phyloP scores from a whole-genome alignment of 352 stramenopile genomes.

The Pythium dissimile region DNA sequence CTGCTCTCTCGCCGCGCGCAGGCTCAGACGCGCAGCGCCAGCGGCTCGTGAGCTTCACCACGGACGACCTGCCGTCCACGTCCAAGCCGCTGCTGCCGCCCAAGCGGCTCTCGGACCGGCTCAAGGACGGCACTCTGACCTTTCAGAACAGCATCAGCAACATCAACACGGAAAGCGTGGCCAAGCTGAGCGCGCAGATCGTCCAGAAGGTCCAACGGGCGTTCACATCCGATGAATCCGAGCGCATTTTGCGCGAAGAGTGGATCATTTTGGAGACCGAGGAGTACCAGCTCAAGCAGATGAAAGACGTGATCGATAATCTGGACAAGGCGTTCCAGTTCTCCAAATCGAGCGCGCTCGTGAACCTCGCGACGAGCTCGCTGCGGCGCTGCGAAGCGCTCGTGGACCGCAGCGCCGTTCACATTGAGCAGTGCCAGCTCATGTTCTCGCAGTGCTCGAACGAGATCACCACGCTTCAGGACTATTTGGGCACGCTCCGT shows the following conservation, averaged over 20 bases:
- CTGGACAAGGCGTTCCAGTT: constrained; percentile 84
- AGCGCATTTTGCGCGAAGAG: constrained; percentile 60
- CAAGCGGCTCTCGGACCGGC: constrained; percentile 20
- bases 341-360: constrained; percentile 63
- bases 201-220: constrained; percentile 65
- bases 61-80: constrained; percentile 58
- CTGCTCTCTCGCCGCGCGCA: constrained; percentile 39
- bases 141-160: constrained; percentile 59
- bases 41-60: constrained; percentile 68
- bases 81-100: constrained; percentile 46
- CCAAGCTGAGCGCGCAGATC: constrained; percentile 37
- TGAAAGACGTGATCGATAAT: constrained; percentile 58
- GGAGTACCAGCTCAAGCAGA: constrained; percentile 56
- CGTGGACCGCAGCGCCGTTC: constrained; percentile 60
- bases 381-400: constrained; percentile 65
- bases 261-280: constrained; percentile 83
- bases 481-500: constrained; percentile 78
- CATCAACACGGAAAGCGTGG: constrained; percentile 52
- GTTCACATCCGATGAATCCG: constrained; percentile 69
- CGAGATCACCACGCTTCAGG: constrained; percentile 66
- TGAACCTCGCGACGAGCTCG: constrained; percentile 67
- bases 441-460: constrained; percentile 81
- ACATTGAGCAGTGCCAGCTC: constrained; percentile 75
- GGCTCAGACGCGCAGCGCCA: constrained; percentile 12
- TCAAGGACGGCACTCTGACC: constrained; percentile 30